Conservation (phyloP, 192 early-diverging fungal genomes). For the Coemansia sp. region DNA sequence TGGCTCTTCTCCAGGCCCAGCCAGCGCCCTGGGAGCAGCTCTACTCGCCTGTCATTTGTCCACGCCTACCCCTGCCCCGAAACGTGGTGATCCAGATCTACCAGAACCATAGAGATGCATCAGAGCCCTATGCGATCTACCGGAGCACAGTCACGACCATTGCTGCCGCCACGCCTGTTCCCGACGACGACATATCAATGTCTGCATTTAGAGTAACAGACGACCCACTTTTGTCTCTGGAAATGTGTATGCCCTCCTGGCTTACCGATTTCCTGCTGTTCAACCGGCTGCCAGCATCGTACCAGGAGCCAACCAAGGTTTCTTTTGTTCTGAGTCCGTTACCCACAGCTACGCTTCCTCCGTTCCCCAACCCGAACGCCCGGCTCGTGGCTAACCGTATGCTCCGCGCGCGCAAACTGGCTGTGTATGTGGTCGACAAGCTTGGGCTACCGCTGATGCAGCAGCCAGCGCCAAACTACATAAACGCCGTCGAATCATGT, state of each 20-base stretch:
- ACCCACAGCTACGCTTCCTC: slow-evolving; percentile 47
- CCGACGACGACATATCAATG: slow-evolving; percentile 12
- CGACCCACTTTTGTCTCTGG: slow-evolving; percentile 57
- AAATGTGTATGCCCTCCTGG: slow-evolving; percentile 83
- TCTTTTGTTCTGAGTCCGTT: slow-evolving; percentile 78
- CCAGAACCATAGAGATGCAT: slow-evolving; percentile 35
- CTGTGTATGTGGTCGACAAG: slow-evolving; percentile 83
- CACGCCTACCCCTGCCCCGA: slow-evolving; percentile 45
- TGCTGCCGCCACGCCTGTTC: slow-evolving; percentile 4
- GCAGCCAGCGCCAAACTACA: slow-evolving; percentile 52
- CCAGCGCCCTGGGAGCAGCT: slow-evolving; percentile 50
- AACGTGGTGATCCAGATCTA: slow-evolving; percentile 31
- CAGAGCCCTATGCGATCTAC: slow-evolving; percentile 44
- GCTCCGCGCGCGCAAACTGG: slow-evolving; percentile 83
- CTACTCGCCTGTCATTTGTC: slow-evolving; percentile 49
- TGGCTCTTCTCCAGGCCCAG: slow-evolving; percentile 33
- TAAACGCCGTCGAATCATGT: slow-evolving; percentile 43
- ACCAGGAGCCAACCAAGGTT: slow-evolving; percentile 80
- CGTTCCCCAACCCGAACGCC: slow-evolving; percentile 54
- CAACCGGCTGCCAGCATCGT: slow-evolving; percentile 63
- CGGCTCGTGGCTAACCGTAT: slow-evolving; percentile 86
- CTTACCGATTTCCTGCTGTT: slow-evolving; percentile 79
- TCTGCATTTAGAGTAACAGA: slow-evolving; percentile 33
- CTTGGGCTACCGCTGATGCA: slow-evolving; percentile 51
- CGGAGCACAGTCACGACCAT: slow-evolving; percentile 17